Percentiles rank a stretch among this genome's conserved stretches.
These are phyloP conservation scores for Magnusiomyces suaveolens DNA, from an alignment of 1,139 yeast species.

Conservation along the genomic window DNA sequence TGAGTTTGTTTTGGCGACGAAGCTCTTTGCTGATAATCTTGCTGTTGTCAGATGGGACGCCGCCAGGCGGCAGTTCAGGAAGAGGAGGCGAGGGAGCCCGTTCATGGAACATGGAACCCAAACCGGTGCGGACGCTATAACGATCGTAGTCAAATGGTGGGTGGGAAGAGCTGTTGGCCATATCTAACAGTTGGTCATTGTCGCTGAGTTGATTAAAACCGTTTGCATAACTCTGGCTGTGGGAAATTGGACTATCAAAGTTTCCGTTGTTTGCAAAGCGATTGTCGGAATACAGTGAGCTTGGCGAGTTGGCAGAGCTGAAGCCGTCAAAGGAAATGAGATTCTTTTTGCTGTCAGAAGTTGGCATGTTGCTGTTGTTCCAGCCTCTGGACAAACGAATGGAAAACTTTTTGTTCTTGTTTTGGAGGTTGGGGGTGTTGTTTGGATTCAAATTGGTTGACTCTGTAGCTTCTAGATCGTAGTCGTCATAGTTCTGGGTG, in stretches of 20 bases:
- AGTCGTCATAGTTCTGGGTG: neutral
- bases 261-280: too few species aligned
- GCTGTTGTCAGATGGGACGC: neutral
- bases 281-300: too few species aligned
- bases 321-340: neutral
- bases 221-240: too few species aligned
- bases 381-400: neutral
- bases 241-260: too few species aligned
- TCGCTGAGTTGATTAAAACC: too few species aligned
- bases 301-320: too few species aligned
- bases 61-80: constrained; percentile 3
- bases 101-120: neutral
- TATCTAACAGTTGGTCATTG: neutral
- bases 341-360: neutral
- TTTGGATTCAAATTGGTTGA: neutral
- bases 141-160: neutral
- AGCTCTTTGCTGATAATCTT: neutral
- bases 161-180: neutral
- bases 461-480: neutral
- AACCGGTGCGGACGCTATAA: neutral
- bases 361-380: neutral
- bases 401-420: neutral
- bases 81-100: constrained; percentile 3
- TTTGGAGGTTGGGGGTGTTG: neutral
- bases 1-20: neutral